These are phyloP conservation scores for Physcomitrium patens DNA, from an alignment of 225 moss, liverwort and hornwort genomes.

Conservation along the genomic window DNA sequence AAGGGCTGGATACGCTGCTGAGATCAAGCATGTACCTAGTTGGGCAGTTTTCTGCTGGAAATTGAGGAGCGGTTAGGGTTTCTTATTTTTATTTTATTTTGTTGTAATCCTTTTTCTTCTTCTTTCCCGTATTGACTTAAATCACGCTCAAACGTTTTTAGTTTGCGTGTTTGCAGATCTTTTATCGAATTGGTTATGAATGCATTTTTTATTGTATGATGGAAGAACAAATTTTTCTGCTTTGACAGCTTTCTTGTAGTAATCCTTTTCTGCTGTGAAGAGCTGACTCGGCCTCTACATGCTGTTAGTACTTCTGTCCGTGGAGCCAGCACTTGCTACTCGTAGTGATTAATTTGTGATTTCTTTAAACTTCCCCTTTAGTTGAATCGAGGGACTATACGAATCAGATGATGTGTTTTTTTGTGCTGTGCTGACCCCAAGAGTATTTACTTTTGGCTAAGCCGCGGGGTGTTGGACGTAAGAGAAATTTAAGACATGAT, in stretches of 20 bases:
- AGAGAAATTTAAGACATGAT: no score
- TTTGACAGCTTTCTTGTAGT: neutral
- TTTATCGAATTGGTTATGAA: no score
- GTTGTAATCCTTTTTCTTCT: slow-evolving; percentile 9
- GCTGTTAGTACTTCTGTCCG: neutral
- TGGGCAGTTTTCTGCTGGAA: slow-evolving; percentile 12
- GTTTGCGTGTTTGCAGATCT: no score
- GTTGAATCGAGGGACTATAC: neutral
- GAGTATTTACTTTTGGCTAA: slow-evolving; percentile 1
- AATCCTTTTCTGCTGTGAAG: slow-evolving; percentile 2
- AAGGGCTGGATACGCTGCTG: slow-evolving; percentile 1
- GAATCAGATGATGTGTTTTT: slow-evolving; percentile 8
- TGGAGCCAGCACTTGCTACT: slow-evolving; percentile 19
- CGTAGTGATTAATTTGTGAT: slow-evolving; percentile 31
- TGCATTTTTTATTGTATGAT: no score
- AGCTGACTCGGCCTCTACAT: slow-evolving; percentile 1
- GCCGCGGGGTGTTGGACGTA: no score
- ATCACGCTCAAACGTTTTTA: no score
- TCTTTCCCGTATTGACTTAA: neutral
- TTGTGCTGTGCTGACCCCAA: slow-evolving; percentile 9
- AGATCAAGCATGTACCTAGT: neutral
- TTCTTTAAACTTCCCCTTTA: neutral
- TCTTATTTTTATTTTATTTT: neutral
- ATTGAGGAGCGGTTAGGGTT: slow-evolving; percentile 8
- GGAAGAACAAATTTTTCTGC: neutral